Percentiles rank a stretch among this genome's conserved stretches.
Evolutionary conservation across 169 alveolate genomes (phyloP).

Genomic region (Amoebophrya sp.): DNA sequence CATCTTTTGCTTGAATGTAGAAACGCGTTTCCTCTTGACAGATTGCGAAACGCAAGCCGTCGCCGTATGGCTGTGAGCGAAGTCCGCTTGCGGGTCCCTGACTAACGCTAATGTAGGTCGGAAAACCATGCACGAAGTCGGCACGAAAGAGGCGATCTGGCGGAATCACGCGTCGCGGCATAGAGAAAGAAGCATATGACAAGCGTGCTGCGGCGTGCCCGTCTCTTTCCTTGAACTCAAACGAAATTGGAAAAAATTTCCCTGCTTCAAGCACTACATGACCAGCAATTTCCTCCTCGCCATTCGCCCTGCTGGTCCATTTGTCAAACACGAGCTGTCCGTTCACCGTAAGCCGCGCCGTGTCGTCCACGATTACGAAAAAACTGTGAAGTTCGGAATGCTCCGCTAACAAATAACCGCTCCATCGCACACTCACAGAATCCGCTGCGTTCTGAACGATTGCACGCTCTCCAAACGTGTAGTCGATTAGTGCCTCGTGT

Average conservation of each 20-base stretch:
- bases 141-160: constrained; percentile 21
- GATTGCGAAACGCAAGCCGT: background rate
- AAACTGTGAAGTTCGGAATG: constrained; percentile 22
- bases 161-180: constrained; percentile 17
- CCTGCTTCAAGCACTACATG: background rate
- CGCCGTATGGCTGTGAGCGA: constrained; percentile 2
- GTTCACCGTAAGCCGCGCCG: background rate
- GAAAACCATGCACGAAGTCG: background rate
- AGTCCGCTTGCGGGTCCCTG: background rate
- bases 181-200: background rate
- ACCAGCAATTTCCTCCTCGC: constrained; percentile 4
- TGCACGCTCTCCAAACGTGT: background rate
- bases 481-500: background rate
- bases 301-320: background rate
- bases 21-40: background rate
- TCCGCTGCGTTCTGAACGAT: constrained; percentile 6
- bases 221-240: constrained; percentile 20
- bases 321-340: constrained; percentile 21
- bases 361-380: constrained; percentile 17
- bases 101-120: background rate
- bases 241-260: background rate
- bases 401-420: constrained; percentile 21
- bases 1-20: constrained; percentile 30
- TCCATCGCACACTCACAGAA: constrained; percentile 23
- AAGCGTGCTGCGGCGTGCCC: background rate